Evolutionary conservation across 768 basidiomycete genomes (phyloP), one percentile per base, ranked within the genome.

Genomic region (Tricholoma furcatifolium): DNA sequence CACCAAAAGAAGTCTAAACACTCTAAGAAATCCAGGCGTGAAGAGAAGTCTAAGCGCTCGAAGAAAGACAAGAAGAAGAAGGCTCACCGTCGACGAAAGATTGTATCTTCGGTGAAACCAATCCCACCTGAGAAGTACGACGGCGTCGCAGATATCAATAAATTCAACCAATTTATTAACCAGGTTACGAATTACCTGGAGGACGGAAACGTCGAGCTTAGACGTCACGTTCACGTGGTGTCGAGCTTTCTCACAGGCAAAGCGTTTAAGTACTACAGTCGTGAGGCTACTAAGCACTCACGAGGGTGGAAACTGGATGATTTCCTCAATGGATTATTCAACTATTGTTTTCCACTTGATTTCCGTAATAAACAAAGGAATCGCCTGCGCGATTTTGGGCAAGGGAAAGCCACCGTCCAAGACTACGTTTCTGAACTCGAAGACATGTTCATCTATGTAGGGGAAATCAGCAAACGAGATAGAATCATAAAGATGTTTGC

Each of bases 401-500:
- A 75, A 44, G 56, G 57, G 0, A 43, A 58, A 18, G 52, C 54
- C 1, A 51, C 59, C 1, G 69, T 74, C 0, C 43, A 53, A 0
- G 67, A 65, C 1, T 74, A 65, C 50, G 59, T 68, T 1, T 60
- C 67, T 6, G 64, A 71, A 40, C 55, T 75, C 0, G 59, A 64
- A 6, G 63, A 62, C 10, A 34, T 74, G 3, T 67, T 62, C 42
- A 57, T 59, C 2, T 62, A 62, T 2, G 65, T 73, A 8, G 71
- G 73, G 0, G 45, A 62, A 1, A 51, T 61, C 0, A 60, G 60
- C 5, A 46, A 64, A 7, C 53, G 44, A 0, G 67, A 72, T 14
- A 53, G 63, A 20, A 65, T 74, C 0, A 57, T 68, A 8, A 66
- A 67, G 32, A 57, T 75, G 0, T 78, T 71, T 67, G 56, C 61